These are phyloP conservation scores for Anacardium occidentale DNA, from an alignment of 345 rosid species.

Conservation along the genomic window DNA sequence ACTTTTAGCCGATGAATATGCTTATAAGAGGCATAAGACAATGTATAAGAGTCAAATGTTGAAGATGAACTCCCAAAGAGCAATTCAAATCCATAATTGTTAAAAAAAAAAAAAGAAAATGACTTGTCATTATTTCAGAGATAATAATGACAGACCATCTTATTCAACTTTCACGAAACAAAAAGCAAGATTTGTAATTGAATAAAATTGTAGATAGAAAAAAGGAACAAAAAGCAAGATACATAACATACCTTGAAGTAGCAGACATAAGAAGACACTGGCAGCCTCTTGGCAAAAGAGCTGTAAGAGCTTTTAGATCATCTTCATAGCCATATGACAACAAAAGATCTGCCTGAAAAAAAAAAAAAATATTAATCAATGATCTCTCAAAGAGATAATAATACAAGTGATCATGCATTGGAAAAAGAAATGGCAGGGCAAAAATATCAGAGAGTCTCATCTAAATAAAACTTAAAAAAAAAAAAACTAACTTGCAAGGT, in stretches of 20 bases:
- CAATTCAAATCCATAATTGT: neutral
- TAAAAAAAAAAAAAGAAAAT: neutral
- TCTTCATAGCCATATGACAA: slow-evolving; percentile 88
- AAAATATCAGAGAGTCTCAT: neutral
- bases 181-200: neutral
- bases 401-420: neutral
- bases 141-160: neutral
- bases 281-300: slow-evolving; percentile 74
- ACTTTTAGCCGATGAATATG: slow-evolving; percentile 5
- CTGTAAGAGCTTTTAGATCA: slow-evolving; percentile 77
- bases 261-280: slow-evolving; percentile 98
- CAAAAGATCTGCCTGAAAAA: slow-evolving; percentile 87
- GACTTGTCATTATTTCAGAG: neutral
- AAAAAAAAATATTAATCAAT: slow-evolving; percentile 33
- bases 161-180: neutral
- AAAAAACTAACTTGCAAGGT: neutral
- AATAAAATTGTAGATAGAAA: neutral
- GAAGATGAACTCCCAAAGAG: neutral
- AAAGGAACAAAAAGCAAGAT: neutral
- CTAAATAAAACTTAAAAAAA: neutral
- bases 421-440: neutral
- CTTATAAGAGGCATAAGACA: neutral
- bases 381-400: slow-evolving; percentile 10
- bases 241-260: slow-evolving; percentile 64
- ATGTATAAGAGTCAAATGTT: neutral